Conservation (phyloP, 192 early-diverging fungal genomes). For the Pilobolus umbonatus region DNA sequence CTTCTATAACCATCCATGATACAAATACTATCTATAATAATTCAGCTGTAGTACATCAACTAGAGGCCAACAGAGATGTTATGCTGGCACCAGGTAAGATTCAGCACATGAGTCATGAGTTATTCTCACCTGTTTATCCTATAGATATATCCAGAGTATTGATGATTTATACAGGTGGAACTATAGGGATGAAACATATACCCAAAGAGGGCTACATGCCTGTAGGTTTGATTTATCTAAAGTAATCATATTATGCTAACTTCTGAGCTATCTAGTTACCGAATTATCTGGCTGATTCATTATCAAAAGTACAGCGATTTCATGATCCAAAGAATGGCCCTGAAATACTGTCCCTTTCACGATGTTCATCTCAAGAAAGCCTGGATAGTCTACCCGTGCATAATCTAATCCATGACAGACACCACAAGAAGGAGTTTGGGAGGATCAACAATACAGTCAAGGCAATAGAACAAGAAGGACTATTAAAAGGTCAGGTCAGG, state of each 20-base stretch:
- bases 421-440: not conserved
- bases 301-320: slow-evolving; percentile 74
- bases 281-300: slow-evolving; percentile 75
- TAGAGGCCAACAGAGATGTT: slow-evolving; percentile 50
- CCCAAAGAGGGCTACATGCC: slow-evolving; percentile 66
- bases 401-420: slow-evolving; percentile 19
- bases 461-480: slow-evolving; percentile 7
- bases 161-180: slow-evolving; percentile 94
- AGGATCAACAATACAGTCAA: slow-evolving; percentile 19
- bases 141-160: slow-evolving; percentile 76
- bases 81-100: slow-evolving; percentile 52
- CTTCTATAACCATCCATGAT: too few species aligned
- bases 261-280: slow-evolving; percentile 35
- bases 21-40: slow-evolving; percentile 33
- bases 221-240: slow-evolving; percentile 23
- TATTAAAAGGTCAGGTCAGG: not conserved
- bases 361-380: slow-evolving; percentile 30
- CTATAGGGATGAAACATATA: slow-evolving; percentile 85
- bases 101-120: not conserved
- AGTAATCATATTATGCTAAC: too few species aligned
- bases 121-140: not conserved
- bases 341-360: slow-evolving; percentile 8
- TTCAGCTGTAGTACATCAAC: slow-evolving; percentile 40
- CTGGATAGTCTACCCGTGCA: slow-evolving; percentile 16
- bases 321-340: slow-evolving; percentile 57